Evolutionary conservation across 495 filamentous ascomycete genomes (phyloP).

Genomic region (Penicillium longicatenatum): DNA sequence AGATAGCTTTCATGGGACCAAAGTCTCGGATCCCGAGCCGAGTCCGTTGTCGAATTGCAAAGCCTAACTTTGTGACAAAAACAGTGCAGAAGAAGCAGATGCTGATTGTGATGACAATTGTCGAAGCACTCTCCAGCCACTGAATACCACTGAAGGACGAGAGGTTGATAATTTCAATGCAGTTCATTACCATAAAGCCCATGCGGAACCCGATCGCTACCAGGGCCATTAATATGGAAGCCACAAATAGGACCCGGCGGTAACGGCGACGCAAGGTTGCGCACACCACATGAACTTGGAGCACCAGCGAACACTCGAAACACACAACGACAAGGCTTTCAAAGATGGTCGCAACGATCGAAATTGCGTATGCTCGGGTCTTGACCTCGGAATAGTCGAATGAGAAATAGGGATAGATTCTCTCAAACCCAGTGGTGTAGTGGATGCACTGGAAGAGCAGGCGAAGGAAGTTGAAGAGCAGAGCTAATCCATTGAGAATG

Average conservation of each 20-base stretch:
- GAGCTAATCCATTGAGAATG: slow-evolving; percentile 61
- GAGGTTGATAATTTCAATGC: slow-evolving; percentile 47
- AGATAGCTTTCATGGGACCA: slow-evolving; percentile 70
- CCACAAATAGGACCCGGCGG: slow-evolving; percentile 41
- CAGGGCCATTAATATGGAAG: slow-evolving; percentile 56
- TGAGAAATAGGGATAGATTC: slow-evolving; percentile 60
- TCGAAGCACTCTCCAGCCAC: slow-evolving; percentile 54
- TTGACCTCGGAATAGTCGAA: slow-evolving; percentile 58
- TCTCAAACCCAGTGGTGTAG: slow-evolving; percentile 57
- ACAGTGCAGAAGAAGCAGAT: slow-evolving; percentile 76
- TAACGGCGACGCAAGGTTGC: slow-evolving; percentile 46
- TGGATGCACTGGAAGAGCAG: slow-evolving; percentile 59
- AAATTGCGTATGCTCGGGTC: slow-evolving; percentile 46
- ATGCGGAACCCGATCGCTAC: slow-evolving; percentile 62
- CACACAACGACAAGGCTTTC: slow-evolving; percentile 59
- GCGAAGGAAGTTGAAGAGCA: slow-evolving; percentile 62
- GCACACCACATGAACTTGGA: slow-evolving; percentile 72
- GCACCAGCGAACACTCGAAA: slow-evolving; percentile 65
- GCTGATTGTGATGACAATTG: slow-evolving; percentile 60
- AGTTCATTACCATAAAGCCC: slow-evolving; percentile 58
- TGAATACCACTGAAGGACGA: slow-evolving; percentile 13
- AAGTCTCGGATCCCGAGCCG: slow-evolving; percentile 60
- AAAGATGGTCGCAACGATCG: slow-evolving; percentile 55
- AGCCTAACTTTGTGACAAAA: slow-evolving; percentile 71
- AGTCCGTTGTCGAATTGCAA: slow-evolving; percentile 58